Base-by-base conservation (phyloP, 1,284 basidiomycete species). In the Abortiporus biennis region DNA sequence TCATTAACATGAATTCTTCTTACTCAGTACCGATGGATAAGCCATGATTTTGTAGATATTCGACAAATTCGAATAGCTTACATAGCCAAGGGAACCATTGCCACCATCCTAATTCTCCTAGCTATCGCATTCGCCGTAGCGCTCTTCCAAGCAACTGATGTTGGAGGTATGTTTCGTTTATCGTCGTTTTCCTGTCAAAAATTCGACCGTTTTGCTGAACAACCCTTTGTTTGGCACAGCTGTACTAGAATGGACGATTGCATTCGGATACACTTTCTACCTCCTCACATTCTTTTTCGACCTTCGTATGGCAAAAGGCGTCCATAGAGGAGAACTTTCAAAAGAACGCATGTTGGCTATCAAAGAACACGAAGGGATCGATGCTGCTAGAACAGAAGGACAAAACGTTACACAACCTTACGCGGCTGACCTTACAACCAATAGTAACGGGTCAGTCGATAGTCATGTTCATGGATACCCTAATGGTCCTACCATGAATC, bases 211-310 rank as follows among this genome's bases (percentile, higher is more conserved):
- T n/a, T 29, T n/a, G 27, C 8, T 29, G 27, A 29, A 29, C n/a
- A 29, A 29, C n/a, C 8, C 27, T 29, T n/a, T 29, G 27, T 9
- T 29, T 5, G 9, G 16, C 6, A 6, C 40, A 78, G 80, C 71
- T 12, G 59, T 86, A 39, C 54, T 88, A 2, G 85, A 88, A 57
- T 88, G 85, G 85, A 58, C 61, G 1, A 85, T 88, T 44, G 70
- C 74, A 1, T 80, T 87, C 47, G 76, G 80, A 6, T 87, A 78
- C 55, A 80, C 80, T 3, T 70, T 84, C 47, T 86, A 83, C 57
- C 60, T 86, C 30, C 62, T 84, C 42, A 80, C 80, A 0, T 86
- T 83, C 60, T 76, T 59, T 45, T 80, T 70, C 54, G 84, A 87
- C 56, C 65, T 85, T n/a, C 64, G 73, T 38, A 66, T 72, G 56